Evolutionary conservation across 352 stramenopile species (phyloP).

Genomic region (Phytophthora lateralis): DNA sequence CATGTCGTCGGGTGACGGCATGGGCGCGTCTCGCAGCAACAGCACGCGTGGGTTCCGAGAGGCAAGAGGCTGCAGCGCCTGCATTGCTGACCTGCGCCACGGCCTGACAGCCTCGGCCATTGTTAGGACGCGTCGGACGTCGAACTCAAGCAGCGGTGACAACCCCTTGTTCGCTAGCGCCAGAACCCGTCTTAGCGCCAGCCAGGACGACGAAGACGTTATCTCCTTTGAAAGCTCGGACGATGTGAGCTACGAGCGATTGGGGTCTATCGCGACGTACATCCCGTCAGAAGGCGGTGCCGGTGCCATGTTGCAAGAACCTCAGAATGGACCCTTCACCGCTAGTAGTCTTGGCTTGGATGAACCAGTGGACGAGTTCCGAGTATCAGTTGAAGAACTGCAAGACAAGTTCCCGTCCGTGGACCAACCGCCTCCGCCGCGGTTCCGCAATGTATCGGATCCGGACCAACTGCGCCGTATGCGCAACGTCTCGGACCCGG

Average conservation of each 20-base stretch:
- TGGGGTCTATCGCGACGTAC: slow-evolving; percentile 41
- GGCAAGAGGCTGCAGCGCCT: slow-evolving; percentile 39
- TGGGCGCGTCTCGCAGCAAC: slow-evolving; percentile 8
- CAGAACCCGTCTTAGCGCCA: slow-evolving; percentile 24
- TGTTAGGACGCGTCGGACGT: slow-evolving; percentile 16
- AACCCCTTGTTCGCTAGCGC: slow-evolving; percentile 26
- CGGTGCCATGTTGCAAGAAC: slow-evolving; percentile 28
- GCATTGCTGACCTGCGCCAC: slow-evolving; percentile 40
- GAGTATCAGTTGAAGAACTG: slow-evolving; percentile 34
- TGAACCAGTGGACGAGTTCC: slow-evolving; percentile 38
- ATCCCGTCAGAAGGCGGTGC: slow-evolving; percentile 30
- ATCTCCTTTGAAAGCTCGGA: slow-evolving; percentile 39
- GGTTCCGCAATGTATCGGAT: slow-evolving; percentile 43
- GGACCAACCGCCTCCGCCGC: slow-evolving; percentile 29
- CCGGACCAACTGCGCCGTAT: slow-evolving; percentile 36
- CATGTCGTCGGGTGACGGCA: slow-evolving; percentile 7
- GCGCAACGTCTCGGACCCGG: slow-evolving; percentile 40
- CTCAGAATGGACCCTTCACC: slow-evolving; percentile 19
- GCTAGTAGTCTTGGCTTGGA: slow-evolving; percentile 22
- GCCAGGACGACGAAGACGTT: slow-evolving; percentile 32
- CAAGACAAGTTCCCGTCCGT: slow-evolving; percentile 42
- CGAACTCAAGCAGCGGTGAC: slow-evolving; percentile 25
- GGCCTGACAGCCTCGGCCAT: slow-evolving; percentile 29
- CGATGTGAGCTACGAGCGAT: slow-evolving; percentile 36
- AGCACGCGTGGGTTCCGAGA: slow-evolving; percentile 20